Base-by-base conservation (phyloP, 2,329 filamentous ascomycete genomes). In the Colletotrichum ledebouriae region DNA sequence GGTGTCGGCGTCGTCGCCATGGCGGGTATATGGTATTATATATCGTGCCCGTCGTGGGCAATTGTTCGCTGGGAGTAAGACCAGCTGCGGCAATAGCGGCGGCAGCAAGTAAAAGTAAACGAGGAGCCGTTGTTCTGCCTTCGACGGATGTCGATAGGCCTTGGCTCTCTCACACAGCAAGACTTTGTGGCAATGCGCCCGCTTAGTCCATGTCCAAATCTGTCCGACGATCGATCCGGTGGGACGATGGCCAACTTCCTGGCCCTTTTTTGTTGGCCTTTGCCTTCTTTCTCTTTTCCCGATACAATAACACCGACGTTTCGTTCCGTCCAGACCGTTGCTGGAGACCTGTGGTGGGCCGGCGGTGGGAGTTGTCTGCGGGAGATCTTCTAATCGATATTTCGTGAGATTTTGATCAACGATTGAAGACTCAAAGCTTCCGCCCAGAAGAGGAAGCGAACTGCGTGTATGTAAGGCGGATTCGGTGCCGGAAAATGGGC, bases 1-100 rank as follows among this genome's bases (percentile, higher is more conserved):
- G 46, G 61, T 15, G 29, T 52, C 29, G 66, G 39, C 2, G 66
- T 68, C 25, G 61, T 65, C 55, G 61, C 56, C 61, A 66, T 66
- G 11, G 4, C 47, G 42, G 37, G 13, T 13, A 41, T 42, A n/a
- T 29, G 25, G 13, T 41, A 50, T 60, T 50, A 50, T 41, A 6
- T 50, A 6, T 50, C 33, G 34, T 46, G 42, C 42, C 42, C 42
- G 42, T n/a, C 42, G 42, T 46, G 42, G 42, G 42, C 42, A 11
- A 46, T n/a, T 6, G 42, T 46, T 15, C 42, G 42, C 42, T 13
- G 50, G 17, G 50, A 10, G 10, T 39, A 39, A 47, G 2, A 47
- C 5, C 44, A 47, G 22, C 42, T 42, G 53, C 42, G n/a, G 42
- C 4, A 46, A 29, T 29, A 6, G 11, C 37, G 37, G 9, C 37